phyloP scores from a whole-genome alignment of 139 green algal genomes.

The Chlamydomonas sp. region DNA sequence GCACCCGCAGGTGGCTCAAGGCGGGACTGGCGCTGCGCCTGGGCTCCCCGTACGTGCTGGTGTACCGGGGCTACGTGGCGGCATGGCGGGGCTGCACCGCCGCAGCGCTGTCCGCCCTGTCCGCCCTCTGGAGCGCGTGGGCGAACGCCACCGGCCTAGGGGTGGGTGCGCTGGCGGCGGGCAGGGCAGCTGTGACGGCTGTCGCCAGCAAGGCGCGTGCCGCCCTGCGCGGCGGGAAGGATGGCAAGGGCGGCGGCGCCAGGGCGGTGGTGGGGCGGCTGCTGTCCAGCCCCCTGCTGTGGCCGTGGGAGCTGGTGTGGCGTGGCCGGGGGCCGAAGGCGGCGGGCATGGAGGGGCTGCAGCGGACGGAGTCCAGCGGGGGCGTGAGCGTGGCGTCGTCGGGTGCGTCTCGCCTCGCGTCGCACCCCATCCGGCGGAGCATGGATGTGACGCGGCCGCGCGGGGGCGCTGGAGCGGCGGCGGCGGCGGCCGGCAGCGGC shows the following conservation, averaged over 20 bases:
- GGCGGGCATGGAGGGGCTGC: background rate
- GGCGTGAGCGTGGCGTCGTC: background rate
- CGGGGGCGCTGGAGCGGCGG: no score
- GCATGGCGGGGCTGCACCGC: background rate
- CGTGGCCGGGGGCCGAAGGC: background rate
- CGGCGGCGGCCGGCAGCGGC: background rate
- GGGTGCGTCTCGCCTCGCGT: background rate
- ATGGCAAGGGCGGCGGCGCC: no score
- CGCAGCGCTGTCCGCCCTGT: background rate
- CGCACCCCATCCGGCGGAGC: background rate
- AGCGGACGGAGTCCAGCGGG: background rate
- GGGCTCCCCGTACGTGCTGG: slow-evolving; percentile 1
- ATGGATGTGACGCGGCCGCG: no score
- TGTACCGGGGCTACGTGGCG: slow-evolving; percentile 24
- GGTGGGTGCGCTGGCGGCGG: background rate
- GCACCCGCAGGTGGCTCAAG: background rate
- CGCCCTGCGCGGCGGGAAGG: no score
- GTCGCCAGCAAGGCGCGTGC: background rate
- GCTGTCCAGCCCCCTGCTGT: background rate
- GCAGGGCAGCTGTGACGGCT: background rate
- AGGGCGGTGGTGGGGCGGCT: no score
- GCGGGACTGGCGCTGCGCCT: background rate
- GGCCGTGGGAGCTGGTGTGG: slow-evolving; percentile 9
- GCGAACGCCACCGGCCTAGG: slow-evolving; percentile 1
- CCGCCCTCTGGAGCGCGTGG: slow-evolving; percentile 17